Conservation (phyloP, 1,284 basidiomycete species). For the Fistulina hepatica region DNA sequence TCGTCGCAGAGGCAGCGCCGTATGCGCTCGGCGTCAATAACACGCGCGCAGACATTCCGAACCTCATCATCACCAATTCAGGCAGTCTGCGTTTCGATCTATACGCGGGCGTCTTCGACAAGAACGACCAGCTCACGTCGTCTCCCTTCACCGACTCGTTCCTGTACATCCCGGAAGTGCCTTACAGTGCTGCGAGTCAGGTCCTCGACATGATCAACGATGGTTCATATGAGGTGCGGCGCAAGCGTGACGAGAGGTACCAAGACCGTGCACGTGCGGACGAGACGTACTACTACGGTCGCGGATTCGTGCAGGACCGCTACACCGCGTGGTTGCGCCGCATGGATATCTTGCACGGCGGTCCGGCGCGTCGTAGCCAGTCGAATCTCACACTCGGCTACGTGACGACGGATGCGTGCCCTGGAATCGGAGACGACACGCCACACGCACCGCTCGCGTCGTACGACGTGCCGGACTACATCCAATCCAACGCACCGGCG, state of each 20-base stretch:
- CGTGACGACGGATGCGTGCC: conserved; percentile 61
- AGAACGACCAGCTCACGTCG: conserved; percentile 12
- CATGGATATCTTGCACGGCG: conserved; percentile 7
- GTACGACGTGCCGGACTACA: conserved; percentile 43
- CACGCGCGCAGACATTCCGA: conserved; percentile 26
- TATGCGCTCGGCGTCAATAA: conserved; percentile 8
- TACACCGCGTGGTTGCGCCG: conserved; percentile 26
- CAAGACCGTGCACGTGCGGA: conserved; percentile 2
- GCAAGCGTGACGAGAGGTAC: conserved; percentile 10
- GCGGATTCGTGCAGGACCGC: conserved; percentile 39
- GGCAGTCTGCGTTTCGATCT: conserved; percentile 72
- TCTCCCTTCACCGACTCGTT: conserved; percentile 12
- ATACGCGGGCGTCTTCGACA: conserved; percentile 36
- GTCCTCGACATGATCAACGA: conserved; percentile 41
- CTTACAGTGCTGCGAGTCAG: conserved; percentile 8
- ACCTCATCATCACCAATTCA: conserved; percentile 62
- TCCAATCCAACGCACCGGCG: conserved; percentile 18
- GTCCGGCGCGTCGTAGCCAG: conserved; percentile 8
- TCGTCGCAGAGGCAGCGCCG: conserved; percentile 30
- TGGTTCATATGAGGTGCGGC: conserved; percentile 28
- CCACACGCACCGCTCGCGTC: conserved; percentile 48
- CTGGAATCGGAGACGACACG: conserved; percentile 62
- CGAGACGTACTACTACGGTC: too few relatives aligned
- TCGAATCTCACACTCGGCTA: conserved; percentile 55
- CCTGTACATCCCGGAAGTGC: conserved; percentile 12